These are phyloP conservation scores for Suillus brevipes DNA, from an alignment of 768 basidiomycete species.

Conservation along the genomic window DNA sequence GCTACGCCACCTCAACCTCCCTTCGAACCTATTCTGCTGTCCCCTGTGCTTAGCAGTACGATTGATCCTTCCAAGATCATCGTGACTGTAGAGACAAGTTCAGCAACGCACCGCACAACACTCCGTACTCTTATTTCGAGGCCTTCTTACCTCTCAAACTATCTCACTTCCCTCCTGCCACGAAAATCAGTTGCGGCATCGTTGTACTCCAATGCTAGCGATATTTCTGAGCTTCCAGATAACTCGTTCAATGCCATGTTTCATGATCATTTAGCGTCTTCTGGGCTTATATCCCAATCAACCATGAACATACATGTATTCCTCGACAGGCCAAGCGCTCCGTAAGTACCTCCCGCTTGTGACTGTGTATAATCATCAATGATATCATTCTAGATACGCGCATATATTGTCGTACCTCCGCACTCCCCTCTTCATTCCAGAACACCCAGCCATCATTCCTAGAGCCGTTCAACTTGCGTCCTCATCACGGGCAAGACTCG, in stretches of 20 bases:
- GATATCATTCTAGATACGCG: constrained; percentile 49
- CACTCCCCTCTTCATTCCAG: constrained; percentile 45
- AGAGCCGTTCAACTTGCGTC: constrained; percentile 54
- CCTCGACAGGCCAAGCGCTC: constrained; percentile 75
- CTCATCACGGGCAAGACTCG: constrained; percentile 50
- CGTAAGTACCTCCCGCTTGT: constrained; percentile 49
- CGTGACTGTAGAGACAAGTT: constrained; percentile 74
- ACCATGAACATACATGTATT: constrained; percentile 65
- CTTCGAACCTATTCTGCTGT: constrained; percentile 69
- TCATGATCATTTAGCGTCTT: constrained; percentile 61
- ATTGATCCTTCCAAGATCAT: constrained; percentile 63
- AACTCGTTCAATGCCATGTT: constrained; percentile 51
- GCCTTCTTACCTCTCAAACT: constrained; percentile 64
- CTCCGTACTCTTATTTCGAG: constrained; percentile 67
- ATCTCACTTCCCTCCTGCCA: constrained; percentile 47
- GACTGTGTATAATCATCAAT: constrained; percentile 9
- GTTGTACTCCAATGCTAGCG: constrained; percentile 53
- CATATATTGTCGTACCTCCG: constrained; percentile 76
- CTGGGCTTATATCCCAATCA: constrained; percentile 49
- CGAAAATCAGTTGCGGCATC: constrained; percentile 52
- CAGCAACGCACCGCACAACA: constrained; percentile 63
- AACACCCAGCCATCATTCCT: constrained; percentile 56
- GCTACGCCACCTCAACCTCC: constrained; percentile 49
- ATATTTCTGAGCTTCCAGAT: constrained; percentile 24
- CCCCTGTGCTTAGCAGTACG: constrained; percentile 47